Conservation (phyloP, 2,329 filamentous ascomycete genomes). For the Alternaria consortialis region DNA sequence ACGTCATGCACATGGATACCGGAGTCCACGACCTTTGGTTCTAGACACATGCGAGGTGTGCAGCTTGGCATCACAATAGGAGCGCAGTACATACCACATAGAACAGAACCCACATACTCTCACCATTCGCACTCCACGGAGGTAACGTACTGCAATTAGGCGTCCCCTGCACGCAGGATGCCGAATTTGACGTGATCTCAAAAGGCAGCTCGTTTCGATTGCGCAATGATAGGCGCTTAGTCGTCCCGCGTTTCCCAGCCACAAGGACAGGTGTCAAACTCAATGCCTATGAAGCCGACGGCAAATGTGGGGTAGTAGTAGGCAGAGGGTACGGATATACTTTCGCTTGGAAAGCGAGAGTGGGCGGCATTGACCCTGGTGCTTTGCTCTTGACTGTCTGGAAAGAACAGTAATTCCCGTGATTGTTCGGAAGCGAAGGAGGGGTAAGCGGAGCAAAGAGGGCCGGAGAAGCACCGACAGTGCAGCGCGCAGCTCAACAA, state of each 20-base stretch:
- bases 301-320: constrained; percentile 16
- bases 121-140: constrained; percentile 10
- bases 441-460: constrained; percentile 21
- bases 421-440: constrained; percentile 15
- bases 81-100: constrained; percentile 11
- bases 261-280: constrained; percentile 20
- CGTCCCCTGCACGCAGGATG: constrained; percentile 14
- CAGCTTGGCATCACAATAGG: constrained; percentile 14
- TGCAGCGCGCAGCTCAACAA: constrained; percentile 24
- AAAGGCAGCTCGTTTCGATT: constrained; percentile 6
- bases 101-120: constrained; percentile 1
- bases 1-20: constrained; percentile 14
- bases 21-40: constrained; percentile 8
- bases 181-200: constrained; percentile 7
- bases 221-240: constrained; percentile 15
- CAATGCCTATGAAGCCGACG: constrained; percentile 10
- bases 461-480: constrained; percentile 17
- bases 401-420: constrained; percentile 13
- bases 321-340: constrained; percentile 1
- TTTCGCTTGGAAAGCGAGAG: constrained; percentile 7
- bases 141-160: constrained; percentile 1
- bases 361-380: constrained; percentile 8
- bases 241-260: constrained; percentile 15
- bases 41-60: constrained; percentile 12
- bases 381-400: constrained; percentile 11